Conservation (phyloP, 352 stramenopile genomes). For the Phytophthora parvispora region DNA sequence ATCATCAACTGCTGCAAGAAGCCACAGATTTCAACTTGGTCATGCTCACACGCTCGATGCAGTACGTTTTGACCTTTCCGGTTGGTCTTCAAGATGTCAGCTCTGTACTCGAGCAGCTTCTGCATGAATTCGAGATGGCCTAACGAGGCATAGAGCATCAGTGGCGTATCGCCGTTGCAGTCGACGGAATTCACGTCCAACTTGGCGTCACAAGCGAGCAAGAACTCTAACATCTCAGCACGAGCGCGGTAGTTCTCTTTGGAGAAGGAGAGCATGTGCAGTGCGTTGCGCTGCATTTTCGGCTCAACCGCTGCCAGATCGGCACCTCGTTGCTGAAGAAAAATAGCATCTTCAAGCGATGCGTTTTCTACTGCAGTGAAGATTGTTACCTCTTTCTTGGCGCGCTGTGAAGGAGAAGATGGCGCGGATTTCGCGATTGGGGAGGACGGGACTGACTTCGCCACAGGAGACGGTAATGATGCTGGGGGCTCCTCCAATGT, state of each 20-base stretch:
- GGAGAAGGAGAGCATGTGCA: conserved; percentile 74
- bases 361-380: conserved; percentile 66
- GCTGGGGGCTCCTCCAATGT: background rate
- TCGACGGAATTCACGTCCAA: conserved; percentile 57
- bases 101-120: conserved; percentile 36
- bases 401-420: conserved; percentile 22
- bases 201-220: conserved; percentile 40
- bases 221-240: conserved; percentile 64
- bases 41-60: conserved; percentile 67
- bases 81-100: conserved; percentile 38
- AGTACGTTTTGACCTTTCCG: conserved; percentile 51
- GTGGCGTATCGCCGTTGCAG: conserved; percentile 51
- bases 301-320: conserved; percentile 55
- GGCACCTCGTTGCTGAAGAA: conserved; percentile 53
- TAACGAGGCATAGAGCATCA: conserved; percentile 64
- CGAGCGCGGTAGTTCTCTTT: conserved; percentile 52
- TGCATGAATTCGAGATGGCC: conserved; percentile 61
- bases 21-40: conserved; percentile 68
- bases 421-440: conserved; percentile 13
- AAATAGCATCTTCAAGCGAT: conserved; percentile 65
- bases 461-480: background rate
- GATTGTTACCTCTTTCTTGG: conserved; percentile 46
- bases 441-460: conserved; percentile 1
- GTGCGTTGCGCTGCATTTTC: conserved; percentile 49
- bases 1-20: conserved; percentile 48